Evolutionary conservation across 371 early-diverging fungal species (phyloP).

Genomic region (Saksenaea vasiformis): DNA sequence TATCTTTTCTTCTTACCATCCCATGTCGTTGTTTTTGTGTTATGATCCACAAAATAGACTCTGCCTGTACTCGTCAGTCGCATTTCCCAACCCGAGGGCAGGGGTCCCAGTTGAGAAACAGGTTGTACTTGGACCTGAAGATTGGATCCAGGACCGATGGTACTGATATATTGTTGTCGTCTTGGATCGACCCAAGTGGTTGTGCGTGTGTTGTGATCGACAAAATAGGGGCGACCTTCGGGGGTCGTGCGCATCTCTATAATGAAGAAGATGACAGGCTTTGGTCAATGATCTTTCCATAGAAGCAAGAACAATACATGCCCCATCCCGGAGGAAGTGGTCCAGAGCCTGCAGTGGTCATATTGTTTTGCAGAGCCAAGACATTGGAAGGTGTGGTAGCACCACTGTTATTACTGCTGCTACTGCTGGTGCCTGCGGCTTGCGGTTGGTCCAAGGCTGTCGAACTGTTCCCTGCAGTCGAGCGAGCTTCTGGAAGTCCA

Average conservation of each 20-base stretch:
- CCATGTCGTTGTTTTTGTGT: constrained; percentile 94
- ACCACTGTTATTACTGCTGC: background rate
- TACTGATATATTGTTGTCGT: constrained; percentile 64
- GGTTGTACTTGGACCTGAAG: constrained; percentile 72
- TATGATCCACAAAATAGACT: constrained; percentile 94
- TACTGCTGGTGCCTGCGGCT: background rate
- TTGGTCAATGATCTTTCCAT: background rate
- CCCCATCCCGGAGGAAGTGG: constrained; percentile 96
- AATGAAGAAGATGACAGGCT: background rate
- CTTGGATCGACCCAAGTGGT: constrained; percentile 97
- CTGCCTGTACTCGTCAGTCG: constrained; percentile 90
- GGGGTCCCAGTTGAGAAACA: constrained; percentile 77
- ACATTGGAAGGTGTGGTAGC: constrained; percentile 31
- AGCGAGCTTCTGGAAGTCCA: constrained; percentile 70
- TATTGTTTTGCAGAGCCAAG: constrained; percentile 49
- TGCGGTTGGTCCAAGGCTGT: constrained; percentile 23
- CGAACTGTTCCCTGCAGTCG: constrained; percentile 25
- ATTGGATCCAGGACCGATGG: constrained; percentile 54
- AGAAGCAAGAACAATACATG: constrained; percentile 16
- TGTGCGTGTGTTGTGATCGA: constrained; percentile 95
- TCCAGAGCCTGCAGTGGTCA: constrained; percentile 74
- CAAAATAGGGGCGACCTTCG: constrained; percentile 94
- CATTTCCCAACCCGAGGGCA: constrained; percentile 98
- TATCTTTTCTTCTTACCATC: constrained; percentile 70
- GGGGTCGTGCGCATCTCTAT: constrained; percentile 77